Evolutionary conservation across 2,329 filamentous ascomycete genomes (phyloP), one percentile per base, ranked within the genome.

Genomic region (Madurella fahalii): DNA sequence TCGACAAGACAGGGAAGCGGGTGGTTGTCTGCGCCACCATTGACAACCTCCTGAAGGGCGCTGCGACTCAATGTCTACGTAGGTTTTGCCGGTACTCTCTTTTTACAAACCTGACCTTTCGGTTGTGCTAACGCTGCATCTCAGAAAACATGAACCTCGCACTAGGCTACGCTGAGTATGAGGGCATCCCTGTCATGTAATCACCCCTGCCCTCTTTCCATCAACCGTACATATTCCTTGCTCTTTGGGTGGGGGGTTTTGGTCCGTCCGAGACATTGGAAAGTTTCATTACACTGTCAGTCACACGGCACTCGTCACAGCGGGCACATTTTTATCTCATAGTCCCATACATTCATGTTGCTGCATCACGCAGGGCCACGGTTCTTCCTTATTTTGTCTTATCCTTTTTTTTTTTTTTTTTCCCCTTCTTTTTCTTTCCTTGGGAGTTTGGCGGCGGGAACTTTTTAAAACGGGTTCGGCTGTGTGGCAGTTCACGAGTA

Each of bases 1-100:
- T 96, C 40, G 87, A 96, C 74, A 90, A 83, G 63, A 85, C 83
- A 18, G 93, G 93, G 54, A 94, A 91, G 81, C 82, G 94, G 49
- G 92, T 95, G 0, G 93, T 97, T n/a, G 83, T 97, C 59, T 95
- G 92, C 68, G 89, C 87, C 16, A 95, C 89, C 2, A 96, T 96
- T 66, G 92, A 96, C 73, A 96, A 96, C 73, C 75, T 96, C 63
- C 79, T 94, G 64, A 96, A 96, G 82, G 92, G 92, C 57, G 92
- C 92, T 51, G 89, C 89, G 7, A 96, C 92, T 11, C 92, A 96
- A 71, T 96, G 91, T 75, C 74, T 96, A 70, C 92, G 87, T 90
- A 80, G 80, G 87, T 86, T 48, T 53, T 55, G 13, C 9, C 44
- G n/a, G 1, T 9, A 17, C 18, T 25, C 32, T 13, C 39, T 42